These are phyloP conservation scores for Pleurotus tuoliensis DNA, from an alignment of 768 basidiomycete species.

Conservation along the genomic window DNA sequence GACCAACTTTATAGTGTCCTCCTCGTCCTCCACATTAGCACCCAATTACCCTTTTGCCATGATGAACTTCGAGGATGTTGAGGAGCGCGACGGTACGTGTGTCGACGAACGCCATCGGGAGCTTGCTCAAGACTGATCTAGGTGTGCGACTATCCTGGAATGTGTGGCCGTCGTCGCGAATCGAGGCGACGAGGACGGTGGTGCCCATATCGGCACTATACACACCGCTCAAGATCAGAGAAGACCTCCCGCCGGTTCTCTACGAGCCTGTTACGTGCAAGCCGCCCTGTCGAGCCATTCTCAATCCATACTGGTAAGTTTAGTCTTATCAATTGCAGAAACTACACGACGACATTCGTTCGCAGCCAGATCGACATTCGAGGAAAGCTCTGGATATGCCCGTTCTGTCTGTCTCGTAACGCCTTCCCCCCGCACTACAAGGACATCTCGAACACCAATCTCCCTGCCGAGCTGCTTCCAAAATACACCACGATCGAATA, in stretches of 20 bases:
- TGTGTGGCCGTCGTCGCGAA: conserved; percentile 96
- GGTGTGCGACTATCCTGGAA: conserved; percentile 98
- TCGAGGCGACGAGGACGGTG: conserved; percentile 96
- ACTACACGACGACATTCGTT: neutral
- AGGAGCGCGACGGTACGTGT: conserved; percentile 87
- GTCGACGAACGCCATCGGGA: neutral
- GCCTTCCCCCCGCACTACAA: conserved; percentile 98
- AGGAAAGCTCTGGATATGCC: conserved; percentile 99
- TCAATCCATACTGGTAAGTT: conserved; percentile 93
- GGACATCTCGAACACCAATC: conserved; percentile 94
- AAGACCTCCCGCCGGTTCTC: conserved; percentile 91
- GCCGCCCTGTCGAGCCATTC: conserved; percentile 92
- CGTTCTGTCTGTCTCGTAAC: conserved; percentile 95
- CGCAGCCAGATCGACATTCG: conserved; percentile 95
- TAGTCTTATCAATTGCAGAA: conserved; percentile 8
- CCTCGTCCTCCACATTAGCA: too few species aligned
- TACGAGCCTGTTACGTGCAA: conserved; percentile 99
- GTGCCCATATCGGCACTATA: conserved; percentile 98
- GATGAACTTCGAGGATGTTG: conserved; percentile 94
- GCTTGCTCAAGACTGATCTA: conserved; percentile 24
- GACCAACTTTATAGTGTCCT: too few species aligned
- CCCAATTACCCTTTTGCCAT: conserved; percentile 27
- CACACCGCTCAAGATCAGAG: conserved; percentile 89
- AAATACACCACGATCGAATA: conserved; percentile 99
- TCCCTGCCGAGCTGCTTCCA: conserved; percentile 92